Evolutionary conservation across 106 monocot species (phyloP).

Genomic region (Dendrobium nobile): DNA sequence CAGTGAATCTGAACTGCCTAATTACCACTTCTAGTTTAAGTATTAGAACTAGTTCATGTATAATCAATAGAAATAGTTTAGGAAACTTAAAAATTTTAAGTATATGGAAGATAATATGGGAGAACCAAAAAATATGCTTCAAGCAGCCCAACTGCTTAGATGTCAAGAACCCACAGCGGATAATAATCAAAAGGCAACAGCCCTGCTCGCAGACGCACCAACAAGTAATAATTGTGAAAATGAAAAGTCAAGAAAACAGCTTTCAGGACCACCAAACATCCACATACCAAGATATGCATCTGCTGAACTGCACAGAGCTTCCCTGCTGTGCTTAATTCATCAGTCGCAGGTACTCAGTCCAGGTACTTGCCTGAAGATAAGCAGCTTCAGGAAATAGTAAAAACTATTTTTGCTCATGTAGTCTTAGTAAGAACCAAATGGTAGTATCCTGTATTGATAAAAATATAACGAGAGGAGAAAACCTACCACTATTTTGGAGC

Average conservation of each 20-base stretch:
- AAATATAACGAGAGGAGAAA: background rate
- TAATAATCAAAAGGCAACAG: background rate
- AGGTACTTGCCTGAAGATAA: constrained; percentile 4
- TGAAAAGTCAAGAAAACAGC: background rate
- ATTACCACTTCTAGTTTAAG: background rate
- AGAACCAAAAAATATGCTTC: background rate
- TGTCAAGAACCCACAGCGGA: background rate
- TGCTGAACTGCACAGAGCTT: background rate
- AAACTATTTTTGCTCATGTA: background rate
- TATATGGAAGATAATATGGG: background rate
- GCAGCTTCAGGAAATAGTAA: background rate
- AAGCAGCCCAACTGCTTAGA: background rate
- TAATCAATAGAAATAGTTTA: background rate
- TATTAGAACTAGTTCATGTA: background rate
- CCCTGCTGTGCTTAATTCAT: background rate
- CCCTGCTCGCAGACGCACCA: background rate
- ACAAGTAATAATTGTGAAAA: background rate
- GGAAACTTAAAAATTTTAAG: background rate
- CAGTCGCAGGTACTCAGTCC: background rate
- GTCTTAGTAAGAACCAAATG: background rate
- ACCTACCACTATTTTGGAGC: constrained; percentile 2
- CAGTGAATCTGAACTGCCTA: background rate
- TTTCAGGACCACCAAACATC: background rate
- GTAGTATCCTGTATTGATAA: background rate
- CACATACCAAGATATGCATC: constrained; percentile 5